A percentile compares a stretch with the other conserved stretches of the same genome.
Evolutionary conservation across 2,329 filamentous ascomycete species (phyloP).

Genomic region (Leptographium lundbergii): DNA sequence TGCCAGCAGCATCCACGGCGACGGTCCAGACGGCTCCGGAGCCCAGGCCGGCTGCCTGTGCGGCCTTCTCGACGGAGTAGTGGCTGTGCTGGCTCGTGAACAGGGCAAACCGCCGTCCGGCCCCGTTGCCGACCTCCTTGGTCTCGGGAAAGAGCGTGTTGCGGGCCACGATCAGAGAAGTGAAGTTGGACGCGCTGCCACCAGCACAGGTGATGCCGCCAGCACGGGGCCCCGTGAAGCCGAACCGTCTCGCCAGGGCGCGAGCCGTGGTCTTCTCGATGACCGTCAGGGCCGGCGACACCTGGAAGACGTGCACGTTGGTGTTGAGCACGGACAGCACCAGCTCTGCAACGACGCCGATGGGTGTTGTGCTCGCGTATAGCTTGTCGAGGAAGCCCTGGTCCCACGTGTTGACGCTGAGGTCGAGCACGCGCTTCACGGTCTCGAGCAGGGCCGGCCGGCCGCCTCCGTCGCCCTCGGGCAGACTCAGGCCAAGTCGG

Average conservation of each 20-base stretch:
- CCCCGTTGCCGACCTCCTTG: constrained; percentile 58
- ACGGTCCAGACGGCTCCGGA: constrained; percentile 60
- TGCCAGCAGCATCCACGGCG: constrained; percentile 57
- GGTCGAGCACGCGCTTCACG: constrained; percentile 59
- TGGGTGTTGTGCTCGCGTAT: constrained; percentile 79
- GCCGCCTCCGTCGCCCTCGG: constrained; percentile 41
- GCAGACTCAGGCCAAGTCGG: constrained; percentile 46
- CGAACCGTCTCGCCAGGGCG: constrained; percentile 63
- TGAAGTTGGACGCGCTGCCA: constrained; percentile 73
- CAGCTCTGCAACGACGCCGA: constrained; percentile 73
- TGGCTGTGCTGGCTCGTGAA: constrained; percentile 88
- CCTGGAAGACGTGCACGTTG: constrained; percentile 88
- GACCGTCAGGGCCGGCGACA: constrained; percentile 76
- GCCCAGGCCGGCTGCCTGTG: constrained; percentile 80
- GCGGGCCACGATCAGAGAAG: constrained; percentile 74
- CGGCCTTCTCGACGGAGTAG: constrained; percentile 90
- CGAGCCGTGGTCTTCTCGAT: constrained; percentile 75
- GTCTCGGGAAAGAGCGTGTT: constrained; percentile 74
- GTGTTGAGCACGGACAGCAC: constrained; percentile 81
- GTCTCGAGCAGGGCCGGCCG: constrained; percentile 63
- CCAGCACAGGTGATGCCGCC: constrained; percentile 70
- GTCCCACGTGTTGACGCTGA: constrained; percentile 97
- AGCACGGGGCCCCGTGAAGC: constrained; percentile 56
- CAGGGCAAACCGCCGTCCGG: constrained; percentile 52
- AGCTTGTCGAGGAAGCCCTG: constrained; percentile 95